Percentiles rank a stretch among this genome's conserved stretches.
These are phyloP conservation scores for Coniferiporia weirii DNA, from an alignment of 1,284 basidiomycete genomes.

Conservation along the genomic window DNA sequence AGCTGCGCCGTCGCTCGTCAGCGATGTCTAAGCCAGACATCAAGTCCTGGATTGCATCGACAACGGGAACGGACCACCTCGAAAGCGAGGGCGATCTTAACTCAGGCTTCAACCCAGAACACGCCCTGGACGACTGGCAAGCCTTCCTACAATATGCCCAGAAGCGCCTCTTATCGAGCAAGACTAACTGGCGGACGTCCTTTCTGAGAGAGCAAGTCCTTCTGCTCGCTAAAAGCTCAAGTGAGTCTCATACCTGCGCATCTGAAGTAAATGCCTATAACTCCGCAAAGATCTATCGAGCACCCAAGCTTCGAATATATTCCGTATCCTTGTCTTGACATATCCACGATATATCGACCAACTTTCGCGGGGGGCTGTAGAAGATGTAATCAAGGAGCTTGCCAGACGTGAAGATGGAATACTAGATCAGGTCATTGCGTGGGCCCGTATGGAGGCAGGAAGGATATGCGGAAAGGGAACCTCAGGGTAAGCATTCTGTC, in stretches of 20 bases:
- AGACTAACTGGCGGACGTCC: constrained; percentile 47
- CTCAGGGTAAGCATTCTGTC: constrained; percentile 57
- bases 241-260: constrained; percentile 32
- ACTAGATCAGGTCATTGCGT: constrained; percentile 1
- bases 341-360: constrained; percentile 75
- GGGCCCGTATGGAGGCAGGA: constrained; percentile 13
- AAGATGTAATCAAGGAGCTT: constrained; percentile 57
- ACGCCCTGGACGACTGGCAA: constrained; percentile 54
- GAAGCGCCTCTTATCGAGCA: constrained; percentile 42
- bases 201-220: constrained; percentile 61
- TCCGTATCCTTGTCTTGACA: constrained; percentile 66
- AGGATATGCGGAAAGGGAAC: constrained; percentile 39
- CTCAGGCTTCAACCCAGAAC: constrained; percentile 37
- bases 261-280: constrained; percentile 2
- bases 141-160: constrained; percentile 50
- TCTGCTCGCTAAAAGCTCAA: constrained; percentile 52
- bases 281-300: constrained; percentile 51
- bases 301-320: constrained; percentile 64
- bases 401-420: constrained; percentile 32
- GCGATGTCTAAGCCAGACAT: constrained; percentile 36
- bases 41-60: constrained; percentile 35
- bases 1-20: neutral
- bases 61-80: constrained; percentile 14
- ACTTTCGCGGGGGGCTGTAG: constrained; percentile 64
- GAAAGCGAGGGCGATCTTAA: constrained; percentile 17